Base-by-base conservation (phyloP, 768 basidiomycete species). In the Leccinum subgranulosum region DNA sequence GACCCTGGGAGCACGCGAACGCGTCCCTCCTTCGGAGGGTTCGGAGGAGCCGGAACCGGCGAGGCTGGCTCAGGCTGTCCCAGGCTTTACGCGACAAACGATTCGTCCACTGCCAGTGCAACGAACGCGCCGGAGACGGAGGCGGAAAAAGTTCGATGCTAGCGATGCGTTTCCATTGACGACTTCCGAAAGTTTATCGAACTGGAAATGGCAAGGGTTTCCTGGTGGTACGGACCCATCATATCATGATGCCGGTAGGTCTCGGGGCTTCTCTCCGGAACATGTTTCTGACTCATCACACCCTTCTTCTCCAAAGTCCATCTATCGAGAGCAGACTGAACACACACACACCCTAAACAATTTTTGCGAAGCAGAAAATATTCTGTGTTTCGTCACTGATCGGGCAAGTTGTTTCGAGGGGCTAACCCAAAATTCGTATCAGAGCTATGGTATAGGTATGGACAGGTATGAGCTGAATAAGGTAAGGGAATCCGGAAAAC, bases 371-470 rank as follows among this genome's bases (percentile, higher is more conserved):
- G 14, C 51, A 28, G 39, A 23, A 53, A 55, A 58, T 47, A 19
- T 28, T 6, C 49, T 3, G 6, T 33, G 55, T 52, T 60, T 58
- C 52, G 45, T 54, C 34, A 28, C 29, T 31, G 31, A 56, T 57
- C 49, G 17, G 49, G 39, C 3, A 58, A 23, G 31, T 58, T 33
- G 53, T 21, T 54, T 48, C 28, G 39, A 34, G 23, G 19, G 33
- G 31, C 36, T 51, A 56, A 53, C 53, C 61, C 56, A 3, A 53
- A 51, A 45, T 49, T 53, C 10, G 49, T 65, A 59, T 57, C 54
- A 47, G 56, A 39, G 39, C 58, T 71, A 69, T 62, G 69, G 66
- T 74, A 66, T 71, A 69, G 41, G 62, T 63, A 50, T 64, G 46
- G 53, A 58, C 62, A 56, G 45, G 67, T 56, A 58, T 60, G 53